Conservation (phyloP, 176 grass and related monocot genomes). For the Juncus effusus region DNA sequence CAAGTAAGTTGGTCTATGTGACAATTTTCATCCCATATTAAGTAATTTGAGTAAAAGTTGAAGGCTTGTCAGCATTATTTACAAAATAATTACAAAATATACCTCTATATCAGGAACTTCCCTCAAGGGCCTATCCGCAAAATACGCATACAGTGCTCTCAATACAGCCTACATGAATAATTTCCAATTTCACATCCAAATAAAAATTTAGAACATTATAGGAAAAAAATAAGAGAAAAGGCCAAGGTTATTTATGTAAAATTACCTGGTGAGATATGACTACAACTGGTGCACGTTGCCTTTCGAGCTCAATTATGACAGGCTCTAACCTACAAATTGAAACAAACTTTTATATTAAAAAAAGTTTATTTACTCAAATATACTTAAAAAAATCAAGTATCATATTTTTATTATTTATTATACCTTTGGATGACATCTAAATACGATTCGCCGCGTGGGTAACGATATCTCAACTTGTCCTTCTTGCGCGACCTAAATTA, state of each 20-base stretch:
- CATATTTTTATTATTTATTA: background rate
- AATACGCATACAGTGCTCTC: slow-evolving; percentile 89
- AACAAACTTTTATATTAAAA: slow-evolving; percentile 1
- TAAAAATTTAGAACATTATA: background rate
- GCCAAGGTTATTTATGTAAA: background rate
- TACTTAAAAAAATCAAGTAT: slow-evolving; percentile 10
- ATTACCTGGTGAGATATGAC: slow-evolving; percentile 98
- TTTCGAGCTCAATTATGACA: slow-evolving; percentile 95
- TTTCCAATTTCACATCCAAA: slow-evolving; percentile 12
- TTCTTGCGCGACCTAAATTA: slow-evolving; percentile 77
- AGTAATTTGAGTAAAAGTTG: too few relatives aligned
- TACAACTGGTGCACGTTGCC: slow-evolving; percentile 91
- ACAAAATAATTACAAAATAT: slow-evolving; percentile 12
- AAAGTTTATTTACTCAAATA: background rate
- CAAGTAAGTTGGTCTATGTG: too few relatives aligned
- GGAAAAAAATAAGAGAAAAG: slow-evolving; percentile 6
- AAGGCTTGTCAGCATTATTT: too few relatives aligned
- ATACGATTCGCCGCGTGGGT: slow-evolving; percentile 95
- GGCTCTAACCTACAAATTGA: slow-evolving; percentile 59
- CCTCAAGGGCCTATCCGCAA: slow-evolving; percentile 80
- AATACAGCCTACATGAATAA: slow-evolving; percentile 56
- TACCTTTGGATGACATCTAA: slow-evolving; percentile 98
- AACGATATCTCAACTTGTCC: slow-evolving; percentile 97
- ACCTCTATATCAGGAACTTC: slow-evolving; percentile 94
- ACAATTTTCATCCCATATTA: too few relatives aligned